phyloP scores from a whole-genome alignment of 164 flowering plant species.

The Vitis riparia region DNA sequence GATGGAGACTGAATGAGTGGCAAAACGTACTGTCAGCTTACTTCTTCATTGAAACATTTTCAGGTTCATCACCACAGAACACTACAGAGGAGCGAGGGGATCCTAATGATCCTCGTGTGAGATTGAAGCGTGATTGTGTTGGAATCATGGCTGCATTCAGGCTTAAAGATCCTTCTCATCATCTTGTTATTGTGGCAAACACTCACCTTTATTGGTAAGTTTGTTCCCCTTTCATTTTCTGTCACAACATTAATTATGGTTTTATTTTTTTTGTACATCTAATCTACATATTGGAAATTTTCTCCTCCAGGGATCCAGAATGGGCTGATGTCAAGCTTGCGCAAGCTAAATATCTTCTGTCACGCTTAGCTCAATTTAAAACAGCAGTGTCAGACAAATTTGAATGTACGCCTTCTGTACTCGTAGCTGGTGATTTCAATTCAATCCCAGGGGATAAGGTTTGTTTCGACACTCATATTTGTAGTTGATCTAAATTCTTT shows the following conservation, averaged over 20 bases:
- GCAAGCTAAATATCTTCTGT: slow-evolving; percentile 81
- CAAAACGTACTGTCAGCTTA: neutral
- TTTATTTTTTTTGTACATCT: neutral
- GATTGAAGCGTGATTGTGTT: slow-evolving; percentile 94
- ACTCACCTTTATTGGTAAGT: slow-evolving; percentile 93
- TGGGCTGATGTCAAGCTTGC: slow-evolving; percentile 98
- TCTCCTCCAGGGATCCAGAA: slow-evolving; percentile 78
- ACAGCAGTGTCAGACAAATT: slow-evolving; percentile 46
- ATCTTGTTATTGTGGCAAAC: slow-evolving; percentile 74
- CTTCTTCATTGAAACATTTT: slow-evolving; percentile 18
- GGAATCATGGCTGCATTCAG: slow-evolving; percentile 87
- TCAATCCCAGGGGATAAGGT: slow-evolving; percentile 94
- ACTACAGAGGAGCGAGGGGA: slow-evolving; percentile 51
- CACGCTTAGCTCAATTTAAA: slow-evolving; percentile 64
- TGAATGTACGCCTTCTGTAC: slow-evolving; percentile 60
- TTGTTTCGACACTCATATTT: neutral
- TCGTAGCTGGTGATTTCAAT: slow-evolving; percentile 94
- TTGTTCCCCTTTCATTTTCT: neutral
- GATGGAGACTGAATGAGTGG: no score
- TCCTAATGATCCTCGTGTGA: slow-evolving; percentile 78
- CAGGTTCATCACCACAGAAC: slow-evolving; percentile 31
- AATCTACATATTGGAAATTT: neutral
- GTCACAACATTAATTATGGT: no score
- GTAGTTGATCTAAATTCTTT: neutral
- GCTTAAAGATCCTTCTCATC: slow-evolving; percentile 50